Conservation (phyloP, 2,329 filamentous ascomycete genomes). For the Cercospora sp. region DNA sequence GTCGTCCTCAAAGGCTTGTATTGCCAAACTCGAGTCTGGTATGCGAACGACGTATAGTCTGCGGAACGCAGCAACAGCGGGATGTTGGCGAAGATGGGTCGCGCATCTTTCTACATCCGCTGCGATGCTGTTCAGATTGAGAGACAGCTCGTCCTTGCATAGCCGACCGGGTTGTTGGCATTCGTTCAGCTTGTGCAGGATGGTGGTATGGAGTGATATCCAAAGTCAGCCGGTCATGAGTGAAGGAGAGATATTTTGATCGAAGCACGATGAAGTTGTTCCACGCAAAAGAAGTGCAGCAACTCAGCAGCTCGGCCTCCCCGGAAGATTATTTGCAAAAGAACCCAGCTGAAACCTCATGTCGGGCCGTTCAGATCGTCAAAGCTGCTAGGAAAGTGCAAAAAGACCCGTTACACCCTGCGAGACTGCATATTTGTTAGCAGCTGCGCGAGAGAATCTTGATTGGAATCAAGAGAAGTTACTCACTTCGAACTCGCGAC, state of each 20-base stretch:
- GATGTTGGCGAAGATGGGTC: too few species aligned
- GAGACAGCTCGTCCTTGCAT: too few species aligned
- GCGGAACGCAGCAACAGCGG: too few species aligned
- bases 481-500: constrained; percentile 35
- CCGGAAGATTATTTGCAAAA: neutral
- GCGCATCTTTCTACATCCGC: too few species aligned
- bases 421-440: constrained; percentile 15
- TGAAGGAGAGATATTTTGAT: too few species aligned
- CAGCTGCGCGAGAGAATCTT: neutral
- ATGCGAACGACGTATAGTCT: neutral
- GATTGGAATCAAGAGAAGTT: constrained; percentile 2
- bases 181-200: too few species aligned
- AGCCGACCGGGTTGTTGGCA: too few species aligned
- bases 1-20: too few species aligned
- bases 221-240: too few species aligned
- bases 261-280: neutral
- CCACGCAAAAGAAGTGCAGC: neutral
- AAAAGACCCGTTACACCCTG: constrained; percentile 16
- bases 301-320: neutral
- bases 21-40: neutral
- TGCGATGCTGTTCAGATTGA: too few species aligned
- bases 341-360: neutral
- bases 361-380: neutral
- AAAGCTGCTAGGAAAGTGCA: neutral
- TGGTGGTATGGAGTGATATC: too few species aligned